Evolutionary conservation across 805 yeast species (phyloP).

Genomic region (Cyberlindnera maclurae): DNA sequence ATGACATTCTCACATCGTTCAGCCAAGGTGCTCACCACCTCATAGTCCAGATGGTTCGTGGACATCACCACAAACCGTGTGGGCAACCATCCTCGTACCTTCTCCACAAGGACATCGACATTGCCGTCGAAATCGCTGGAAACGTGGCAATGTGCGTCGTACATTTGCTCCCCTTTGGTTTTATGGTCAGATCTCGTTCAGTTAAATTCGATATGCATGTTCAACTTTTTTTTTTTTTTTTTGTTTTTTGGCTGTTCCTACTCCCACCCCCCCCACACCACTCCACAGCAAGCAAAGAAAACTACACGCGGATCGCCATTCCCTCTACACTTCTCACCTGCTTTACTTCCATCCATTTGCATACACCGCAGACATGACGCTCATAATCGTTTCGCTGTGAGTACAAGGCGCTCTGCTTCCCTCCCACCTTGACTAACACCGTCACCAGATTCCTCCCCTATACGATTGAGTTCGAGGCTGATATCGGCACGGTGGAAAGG

Average conservation of each 20-base stretch:
- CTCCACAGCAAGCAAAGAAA: too few species aligned
- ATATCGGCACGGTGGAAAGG: conserved; percentile 27
- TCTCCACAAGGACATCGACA: conserved; percentile 1
- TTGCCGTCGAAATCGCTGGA: conserved; percentile 9
- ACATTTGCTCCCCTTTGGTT: conserved; percentile 13
- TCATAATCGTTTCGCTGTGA: conserved; percentile 63
- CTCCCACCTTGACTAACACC: not conserved
- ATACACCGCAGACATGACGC: conserved; percentile 60
- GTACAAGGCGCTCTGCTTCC: conserved; percentile 27
- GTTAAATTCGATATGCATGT: too few species aligned
- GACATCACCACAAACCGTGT: conserved; percentile 36
- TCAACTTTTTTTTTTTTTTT: too few species aligned
- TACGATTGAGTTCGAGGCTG: conserved; percentile 52
- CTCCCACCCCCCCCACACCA: too few species aligned
- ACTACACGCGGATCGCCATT: too few species aligned
- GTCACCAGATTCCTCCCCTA: conserved; percentile 56
- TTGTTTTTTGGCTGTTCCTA: too few species aligned
- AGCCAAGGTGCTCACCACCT: conserved; percentile 20
- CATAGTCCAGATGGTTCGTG: conserved; percentile 34
- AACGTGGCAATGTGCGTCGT: conserved; percentile 34
- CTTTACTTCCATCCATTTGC: too few species aligned
- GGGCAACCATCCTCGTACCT: conserved; percentile 1
- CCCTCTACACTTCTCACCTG: too few species aligned
- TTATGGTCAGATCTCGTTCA: too few species aligned
- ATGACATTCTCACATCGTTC: conserved; percentile 18